Evolutionary conservation across 2,329 filamentous ascomycete species (phyloP).

Genomic region (Tolypocladium paradoxum): DNA sequence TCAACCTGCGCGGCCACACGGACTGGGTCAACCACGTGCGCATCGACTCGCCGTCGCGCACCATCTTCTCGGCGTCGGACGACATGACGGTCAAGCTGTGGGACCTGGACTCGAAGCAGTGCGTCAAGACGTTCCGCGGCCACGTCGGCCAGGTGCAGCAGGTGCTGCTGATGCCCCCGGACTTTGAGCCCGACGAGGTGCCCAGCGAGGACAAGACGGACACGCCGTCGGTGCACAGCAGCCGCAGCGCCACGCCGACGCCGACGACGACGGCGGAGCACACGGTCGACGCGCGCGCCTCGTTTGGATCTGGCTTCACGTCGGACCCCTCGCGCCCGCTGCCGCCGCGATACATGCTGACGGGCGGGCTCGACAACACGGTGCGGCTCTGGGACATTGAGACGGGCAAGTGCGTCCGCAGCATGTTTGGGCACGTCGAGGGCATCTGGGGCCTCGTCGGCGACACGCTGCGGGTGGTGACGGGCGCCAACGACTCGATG

Average conservation of each 20-base stretch:
- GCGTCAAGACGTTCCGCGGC: slow-evolving; percentile 69
- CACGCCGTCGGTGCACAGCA: slow-evolving; percentile 36
- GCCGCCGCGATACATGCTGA: slow-evolving; percentile 86
- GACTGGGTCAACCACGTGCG: slow-evolving; percentile 98
- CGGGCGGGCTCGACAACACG: slow-evolving; percentile 81
- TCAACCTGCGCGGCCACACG: slow-evolving; percentile 68
- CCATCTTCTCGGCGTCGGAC: slow-evolving; percentile 85
- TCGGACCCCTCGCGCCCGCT: slow-evolving; percentile 51
- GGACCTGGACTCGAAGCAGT: slow-evolving; percentile 78
- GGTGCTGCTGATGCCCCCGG: slow-evolving; percentile 69
- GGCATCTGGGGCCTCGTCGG: slow-evolving; percentile 90
- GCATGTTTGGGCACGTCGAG: slow-evolving; percentile 94
- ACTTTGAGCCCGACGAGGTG: slow-evolving; percentile 77
- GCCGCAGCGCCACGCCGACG: slow-evolving; percentile 31
- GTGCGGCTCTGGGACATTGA: slow-evolving; percentile 87
- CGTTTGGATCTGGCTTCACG: slow-evolving; percentile 54
- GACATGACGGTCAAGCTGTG: slow-evolving; percentile 86
- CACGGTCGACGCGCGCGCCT: slow-evolving; percentile 35
- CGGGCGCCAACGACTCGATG: slow-evolving; percentile 85
- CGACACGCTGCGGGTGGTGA: slow-evolving; percentile 79
- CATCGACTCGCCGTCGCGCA: slow-evolving; percentile 71
- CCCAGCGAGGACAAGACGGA: slow-evolving; percentile 42
- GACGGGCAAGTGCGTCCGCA: slow-evolving; percentile 72
- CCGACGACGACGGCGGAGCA: slow-evolving; percentile 13
- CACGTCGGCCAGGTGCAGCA: slow-evolving; percentile 96